phyloP scores from a whole-genome alignment of 768 basidiomycete species.

The Rhizopogon vinicolor region DNA sequence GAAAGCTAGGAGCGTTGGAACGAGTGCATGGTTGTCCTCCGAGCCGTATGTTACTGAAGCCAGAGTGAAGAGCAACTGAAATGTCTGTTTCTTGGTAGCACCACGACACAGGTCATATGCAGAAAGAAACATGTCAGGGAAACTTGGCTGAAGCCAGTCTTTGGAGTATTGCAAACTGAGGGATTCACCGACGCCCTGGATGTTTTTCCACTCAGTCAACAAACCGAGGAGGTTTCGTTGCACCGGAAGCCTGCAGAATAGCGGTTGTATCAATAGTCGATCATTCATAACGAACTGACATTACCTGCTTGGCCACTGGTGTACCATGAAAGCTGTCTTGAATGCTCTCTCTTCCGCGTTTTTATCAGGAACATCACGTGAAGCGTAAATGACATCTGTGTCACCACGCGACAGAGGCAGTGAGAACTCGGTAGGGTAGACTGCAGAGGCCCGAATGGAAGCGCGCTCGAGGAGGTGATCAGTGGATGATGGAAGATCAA shows the following conservation, averaged over 20 bases:
- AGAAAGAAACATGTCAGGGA: slow-evolving; percentile 21
- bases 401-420: neutral
- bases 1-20: slow-evolving; percentile 30
- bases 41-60: slow-evolving; percentile 28
- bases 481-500: slow-evolving; percentile 7
- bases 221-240: neutral
- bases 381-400: slow-evolving; percentile 8
- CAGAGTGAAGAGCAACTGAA: slow-evolving; percentile 25
- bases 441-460: neutral
- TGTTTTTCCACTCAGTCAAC: neutral
- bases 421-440: neutral
- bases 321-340: neutral
- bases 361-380: neutral
- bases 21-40: slow-evolving; percentile 5
- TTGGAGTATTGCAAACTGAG: slow-evolving; percentile 18
- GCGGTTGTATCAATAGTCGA: too few relatives aligned
- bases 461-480: slow-evolving; percentile 14
- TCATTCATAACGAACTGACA: too few relatives aligned
- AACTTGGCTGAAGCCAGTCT: slow-evolving; percentile 21
- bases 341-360: neutral
- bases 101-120: slow-evolving; percentile 23
- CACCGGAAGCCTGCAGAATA: neutral
- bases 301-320: neutral
- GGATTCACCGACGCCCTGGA: neutral
- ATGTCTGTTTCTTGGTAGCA: slow-evolving; percentile 7